Conservation (phyloP, 805 yeast genomes). For the Kregervanrija fluxuum region DNA sequence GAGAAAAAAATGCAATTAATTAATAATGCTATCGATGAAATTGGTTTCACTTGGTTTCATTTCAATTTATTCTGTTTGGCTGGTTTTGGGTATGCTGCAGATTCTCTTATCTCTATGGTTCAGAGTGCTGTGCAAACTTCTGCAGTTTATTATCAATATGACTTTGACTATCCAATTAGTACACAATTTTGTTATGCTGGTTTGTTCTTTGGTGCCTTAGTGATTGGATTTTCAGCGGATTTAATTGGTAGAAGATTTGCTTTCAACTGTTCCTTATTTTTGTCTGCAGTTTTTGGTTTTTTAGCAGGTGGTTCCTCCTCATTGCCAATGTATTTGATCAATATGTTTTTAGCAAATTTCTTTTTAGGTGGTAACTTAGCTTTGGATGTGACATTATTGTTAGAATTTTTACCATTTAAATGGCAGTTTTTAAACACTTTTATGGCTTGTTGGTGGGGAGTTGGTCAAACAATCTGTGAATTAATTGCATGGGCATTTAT, state of each 20-base stretch:
- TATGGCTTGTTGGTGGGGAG: conserved; percentile 56
- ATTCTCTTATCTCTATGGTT: conserved; percentile 42
- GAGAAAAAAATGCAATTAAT: conserved; percentile 37
- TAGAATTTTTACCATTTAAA: conserved; percentile 45
- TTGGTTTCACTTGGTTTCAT: conserved; percentile 55
- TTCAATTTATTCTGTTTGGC: conserved; percentile 41
- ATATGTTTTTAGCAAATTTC: conserved; percentile 37
- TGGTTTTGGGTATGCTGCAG: conserved; percentile 52
- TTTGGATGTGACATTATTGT: conserved; percentile 44
- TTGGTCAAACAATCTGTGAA: conserved; percentile 50
- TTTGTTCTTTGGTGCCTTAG: conserved; percentile 41
- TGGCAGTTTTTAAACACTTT: conserved; percentile 46
- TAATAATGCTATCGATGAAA: conserved; percentile 51
- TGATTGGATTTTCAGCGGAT: conserved; percentile 53
- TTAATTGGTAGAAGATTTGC: conserved; percentile 47
- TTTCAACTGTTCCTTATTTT: conserved; percentile 41
- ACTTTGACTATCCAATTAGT: conserved; percentile 35
- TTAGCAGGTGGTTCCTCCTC: conserved; percentile 45
- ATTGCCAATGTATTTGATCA: conserved; percentile 43
- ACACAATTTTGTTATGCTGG: conserved; percentile 45
- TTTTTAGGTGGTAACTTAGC: conserved; percentile 54
- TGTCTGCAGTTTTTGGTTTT: conserved; percentile 43
- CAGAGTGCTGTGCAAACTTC: conserved; percentile 40
- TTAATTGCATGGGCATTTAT: conserved; percentile 51
- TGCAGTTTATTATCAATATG: conserved; percentile 40